Evolutionary conservation across 140 eudicot species (phyloP), one percentile per base, ranked within the genome.

Genomic region (Senecio squalidus): DNA sequence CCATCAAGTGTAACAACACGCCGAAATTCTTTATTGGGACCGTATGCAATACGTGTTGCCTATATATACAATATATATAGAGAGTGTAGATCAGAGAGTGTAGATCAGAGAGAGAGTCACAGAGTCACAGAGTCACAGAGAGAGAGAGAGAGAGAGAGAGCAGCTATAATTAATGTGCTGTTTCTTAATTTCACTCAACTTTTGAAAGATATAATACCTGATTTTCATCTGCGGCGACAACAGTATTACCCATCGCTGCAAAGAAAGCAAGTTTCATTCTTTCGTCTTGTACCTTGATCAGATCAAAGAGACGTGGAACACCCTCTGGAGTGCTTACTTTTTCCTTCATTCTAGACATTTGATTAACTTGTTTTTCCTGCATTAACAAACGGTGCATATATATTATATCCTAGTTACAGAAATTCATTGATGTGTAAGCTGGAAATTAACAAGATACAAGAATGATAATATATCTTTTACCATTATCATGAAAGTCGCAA

Each of bases 401-500:
- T n/a, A n/a, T n/a, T n/a, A n/a, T n/a, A n/a, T n/a, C n/a, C n/a
- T n/a, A n/a, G n/a, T n/a, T n/a, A n/a, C n/a, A n/a, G n/a, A n/a
- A n/a, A n/a, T n/a, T n/a, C n/a, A n/a, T n/a, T n/a, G n/a, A n/a
- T n/a, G n/a, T n/a, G n/a, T n/a, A n/a, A n/a, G n/a, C n/a, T n/a
- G n/a, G n/a, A n/a, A n/a, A n/a, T n/a, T n/a, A 45, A 61, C 20
- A 16, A 33, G 38, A 16, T 3, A 13, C 16, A 52, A 52, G 34
- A 4, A 48, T 34, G 51, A 20, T 9, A 0, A 17, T 41, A 36
- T n/a, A n/a, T n/a, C n/a, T 22, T 9, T 3, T 77, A 92, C 98
- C 98, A 92, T 67, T 27, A 92, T 92, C 98, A 92, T 83, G 76
- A 84, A 92, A 39, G 98, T 92, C 8, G 93, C 98, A 60, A 92